phyloP scores from a whole-genome alignment of 2,329 filamentous ascomycete species.

The Colletotrichum tropicicola region DNA sequence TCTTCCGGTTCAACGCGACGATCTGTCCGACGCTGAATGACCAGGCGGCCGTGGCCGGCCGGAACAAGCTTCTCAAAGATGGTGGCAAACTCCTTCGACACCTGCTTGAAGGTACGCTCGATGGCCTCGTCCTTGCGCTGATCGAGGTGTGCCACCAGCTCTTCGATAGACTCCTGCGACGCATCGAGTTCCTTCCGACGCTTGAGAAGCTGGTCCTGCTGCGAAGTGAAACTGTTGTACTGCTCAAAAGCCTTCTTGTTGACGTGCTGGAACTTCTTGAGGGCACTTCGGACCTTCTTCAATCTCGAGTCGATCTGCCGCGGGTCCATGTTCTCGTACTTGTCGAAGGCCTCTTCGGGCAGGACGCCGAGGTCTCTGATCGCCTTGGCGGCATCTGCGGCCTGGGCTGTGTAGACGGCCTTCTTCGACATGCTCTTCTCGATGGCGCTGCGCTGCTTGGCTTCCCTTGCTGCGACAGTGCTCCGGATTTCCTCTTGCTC shows the following conservation, averaged over 20 bases:
- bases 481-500: constrained; percentile 78
- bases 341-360: constrained; percentile 92
- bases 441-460: constrained; percentile 87
- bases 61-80: constrained; percentile 97
- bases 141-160: constrained; percentile 91
- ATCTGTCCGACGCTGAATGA: constrained; percentile 93
- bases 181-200: constrained; percentile 88
- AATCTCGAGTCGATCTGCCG: constrained; percentile 76
- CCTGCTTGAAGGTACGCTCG: constrained; percentile 97
- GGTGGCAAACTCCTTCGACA: constrained; percentile 89
- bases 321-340: constrained; percentile 84
- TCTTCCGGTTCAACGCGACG: constrained; percentile 67
- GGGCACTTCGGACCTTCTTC: constrained; percentile 88
- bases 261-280: constrained; percentile 97
- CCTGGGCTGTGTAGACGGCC: constrained; percentile 78
- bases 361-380: constrained; percentile 94
- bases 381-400: constrained; percentile 83
- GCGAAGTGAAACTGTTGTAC: constrained; percentile 95
- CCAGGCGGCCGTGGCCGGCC: constrained; percentile 87
- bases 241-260: constrained; percentile 99
- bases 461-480: constrained; percentile 79
- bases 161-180: constrained; percentile 87
- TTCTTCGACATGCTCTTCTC: constrained; percentile 93
- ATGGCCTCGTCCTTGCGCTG: constrained; percentile 98
- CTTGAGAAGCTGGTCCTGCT: constrained; percentile 86